Conservation (phyloP, 2,329 filamentous ascomycete species). For the Paecilomyces dactylethromorphus region DNA sequence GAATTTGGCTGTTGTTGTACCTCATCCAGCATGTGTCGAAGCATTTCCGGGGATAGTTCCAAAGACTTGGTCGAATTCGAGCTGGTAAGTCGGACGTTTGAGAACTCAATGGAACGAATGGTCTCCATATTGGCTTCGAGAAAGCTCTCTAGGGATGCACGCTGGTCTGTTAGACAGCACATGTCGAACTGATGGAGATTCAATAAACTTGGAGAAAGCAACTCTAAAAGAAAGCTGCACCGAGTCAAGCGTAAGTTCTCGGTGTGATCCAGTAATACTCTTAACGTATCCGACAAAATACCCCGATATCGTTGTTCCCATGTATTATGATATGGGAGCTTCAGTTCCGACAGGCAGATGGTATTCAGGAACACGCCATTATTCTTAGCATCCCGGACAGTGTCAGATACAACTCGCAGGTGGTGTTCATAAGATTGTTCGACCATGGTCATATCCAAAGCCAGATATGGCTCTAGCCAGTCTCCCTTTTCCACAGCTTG, state of each 20-base stretch:
- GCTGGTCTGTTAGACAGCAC: background rate
- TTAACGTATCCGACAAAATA: background rate
- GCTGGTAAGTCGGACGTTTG: too few species aligned
- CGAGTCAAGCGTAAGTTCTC: background rate
- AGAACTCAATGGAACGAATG: too few species aligned
- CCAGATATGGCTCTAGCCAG: background rate
- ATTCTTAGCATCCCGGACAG: background rate
- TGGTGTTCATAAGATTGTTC: background rate
- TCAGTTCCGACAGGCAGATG: background rate
- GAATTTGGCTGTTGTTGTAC: too few species aligned
- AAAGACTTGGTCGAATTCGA: too few species aligned
- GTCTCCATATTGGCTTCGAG: too few species aligned
- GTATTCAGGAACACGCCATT: background rate
- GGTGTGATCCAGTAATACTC: background rate
- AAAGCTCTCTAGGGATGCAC: background rate
- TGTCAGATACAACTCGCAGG: background rate
- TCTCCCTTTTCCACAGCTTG: background rate
- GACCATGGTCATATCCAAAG: slow-evolving; percentile 1
- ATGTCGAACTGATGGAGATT: background rate
- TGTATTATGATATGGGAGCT: background rate
- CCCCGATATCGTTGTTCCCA: background rate
- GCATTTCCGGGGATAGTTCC: too few species aligned
- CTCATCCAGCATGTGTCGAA: too few species aligned
- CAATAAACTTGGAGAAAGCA: background rate
- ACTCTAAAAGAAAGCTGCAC: background rate